Evolutionary conservation across 768 basidiomycete species (phyloP), one percentile per base, ranked within the genome.

Genomic region (Asterophora lycoperdoides): DNA sequence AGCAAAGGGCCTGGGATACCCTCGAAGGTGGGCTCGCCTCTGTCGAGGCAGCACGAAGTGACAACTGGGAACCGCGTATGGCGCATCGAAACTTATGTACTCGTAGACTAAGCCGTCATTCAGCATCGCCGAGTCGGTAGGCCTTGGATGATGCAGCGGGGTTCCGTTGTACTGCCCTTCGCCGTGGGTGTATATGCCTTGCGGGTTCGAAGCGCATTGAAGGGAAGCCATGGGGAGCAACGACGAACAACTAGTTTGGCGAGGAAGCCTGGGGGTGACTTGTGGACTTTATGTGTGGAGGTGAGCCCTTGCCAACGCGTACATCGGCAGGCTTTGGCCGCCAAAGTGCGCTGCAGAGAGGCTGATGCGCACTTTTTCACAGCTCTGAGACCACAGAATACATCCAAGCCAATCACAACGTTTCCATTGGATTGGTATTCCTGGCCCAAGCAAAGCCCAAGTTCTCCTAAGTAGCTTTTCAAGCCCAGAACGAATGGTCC

Each of bases 1-100:
- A 67, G 36, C 20, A 49, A 60, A 1, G 60, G 62, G 5, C 60
- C 63, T 1, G 54, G 58, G 36, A 65, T 54, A 42, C 52, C 55
- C 0, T 42, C 40, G 37, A 58, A 8, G 8, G 54, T 41, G 1
- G 58, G 56, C 9, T 28, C 18, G 8, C 54, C 58, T 3, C 9
- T 15, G 44, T 55, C 49, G 10, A 56, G 55, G 5, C 47, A 49
- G 11, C 29, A 32, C 7, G 61, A 58, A 3, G 58, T 58, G 3
- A 56, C 33, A 48, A 57, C 15, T 45, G 33, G 23, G 57, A 53
- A 15, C 45, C 32, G 41, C 52, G 47, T 28, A 13, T 38, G 1
- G 35, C 32, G 40, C 10, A 35, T 37, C 41, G 44, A 23, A 37
- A 36, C n/a, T 49, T 23, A 14, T 23, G 20, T 14, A 19, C 20